Evolutionary conservation across 1,284 basidiomycete species (phyloP).

Genomic region (Moesziomyces globuligerus): DNA sequence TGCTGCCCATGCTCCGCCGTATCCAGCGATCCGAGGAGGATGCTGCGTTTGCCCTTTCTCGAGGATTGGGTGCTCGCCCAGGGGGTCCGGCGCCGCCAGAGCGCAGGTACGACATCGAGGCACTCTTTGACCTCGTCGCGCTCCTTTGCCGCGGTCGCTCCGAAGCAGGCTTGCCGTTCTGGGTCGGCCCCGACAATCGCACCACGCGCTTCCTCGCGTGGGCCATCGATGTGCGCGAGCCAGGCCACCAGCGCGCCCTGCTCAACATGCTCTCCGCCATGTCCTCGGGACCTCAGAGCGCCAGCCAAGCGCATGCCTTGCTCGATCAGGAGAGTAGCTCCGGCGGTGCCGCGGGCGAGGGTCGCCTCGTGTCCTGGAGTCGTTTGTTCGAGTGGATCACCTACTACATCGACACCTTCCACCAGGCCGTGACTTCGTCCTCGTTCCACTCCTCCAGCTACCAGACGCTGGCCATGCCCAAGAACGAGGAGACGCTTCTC

Average conservation of each 20-base stretch:
- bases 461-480: constrained; percentile 70
- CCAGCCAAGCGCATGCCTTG: constrained; percentile 61
- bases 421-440: constrained; percentile 37
- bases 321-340: constrained; percentile 50
- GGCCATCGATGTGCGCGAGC: constrained; percentile 65
- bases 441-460: constrained; percentile 44
- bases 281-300: constrained; percentile 60
- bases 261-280: constrained; percentile 65
- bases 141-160: constrained; percentile 58
- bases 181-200: constrained; percentile 69
- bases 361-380: constrained; percentile 61
- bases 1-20: constrained; percentile 62
- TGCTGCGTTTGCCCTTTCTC: constrained; percentile 57
- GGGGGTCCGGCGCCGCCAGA: constrained; percentile 54
- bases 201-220: constrained; percentile 63
- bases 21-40: constrained; percentile 66
- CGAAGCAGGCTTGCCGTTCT: constrained; percentile 61
- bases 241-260: constrained; percentile 63
- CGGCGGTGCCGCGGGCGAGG: constrained; percentile 42
- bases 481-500: constrained; percentile 80
- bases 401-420: constrained; percentile 63
- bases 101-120: constrained; percentile 65
- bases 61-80: constrained; percentile 23
- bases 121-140: constrained; percentile 63
- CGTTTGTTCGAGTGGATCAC: constrained; percentile 65